phyloP scores from a whole-genome alignment of 2,329 filamentous ascomycete species.

The Sporothrix curviconia region DNA sequence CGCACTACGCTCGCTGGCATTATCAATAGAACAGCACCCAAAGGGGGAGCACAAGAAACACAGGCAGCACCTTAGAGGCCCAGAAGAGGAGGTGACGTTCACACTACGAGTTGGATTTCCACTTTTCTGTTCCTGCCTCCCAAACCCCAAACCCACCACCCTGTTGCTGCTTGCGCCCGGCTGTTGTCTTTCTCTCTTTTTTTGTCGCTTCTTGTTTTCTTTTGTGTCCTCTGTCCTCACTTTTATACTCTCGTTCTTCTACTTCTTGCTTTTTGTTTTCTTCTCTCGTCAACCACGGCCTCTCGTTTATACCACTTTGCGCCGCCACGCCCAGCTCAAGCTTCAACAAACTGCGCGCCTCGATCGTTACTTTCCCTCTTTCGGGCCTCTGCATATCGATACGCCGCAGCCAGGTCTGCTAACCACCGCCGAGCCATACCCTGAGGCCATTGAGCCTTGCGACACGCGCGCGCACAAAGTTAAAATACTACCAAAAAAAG shows the following conservation, averaged over 20 bases:
- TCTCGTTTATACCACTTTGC: not conserved
- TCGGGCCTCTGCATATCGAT: not conserved
- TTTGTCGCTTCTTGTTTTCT: not conserved
- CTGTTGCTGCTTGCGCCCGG: not conserved
- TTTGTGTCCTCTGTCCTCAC: not conserved
- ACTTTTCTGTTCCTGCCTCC: not conserved
- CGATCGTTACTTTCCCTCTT: not conserved
- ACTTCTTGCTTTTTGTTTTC: not conserved
- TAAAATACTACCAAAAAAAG: not conserved
- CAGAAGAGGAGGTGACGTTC: too few relatives aligned
- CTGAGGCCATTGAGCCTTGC: too few relatives aligned
- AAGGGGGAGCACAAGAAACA: not conserved
- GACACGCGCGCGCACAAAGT: too few relatives aligned
- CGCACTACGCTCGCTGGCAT: not conserved
- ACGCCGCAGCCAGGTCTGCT: not conserved
- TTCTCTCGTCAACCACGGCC: not conserved
- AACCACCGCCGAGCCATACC: not conserved
- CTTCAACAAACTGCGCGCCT: not conserved
- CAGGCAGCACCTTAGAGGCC: not conserved
- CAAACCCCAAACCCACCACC: too few relatives aligned
- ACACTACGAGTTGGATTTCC: not conserved
- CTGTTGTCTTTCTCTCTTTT: not conserved
- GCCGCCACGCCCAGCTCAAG: not conserved
- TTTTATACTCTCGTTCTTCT: not conserved
- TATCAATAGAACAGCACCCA: slow-evolving; percentile 2